Evolutionary conservation across 2,329 filamentous ascomycete genomes (phyloP).

Genomic region (Venturia oleaginea): DNA sequence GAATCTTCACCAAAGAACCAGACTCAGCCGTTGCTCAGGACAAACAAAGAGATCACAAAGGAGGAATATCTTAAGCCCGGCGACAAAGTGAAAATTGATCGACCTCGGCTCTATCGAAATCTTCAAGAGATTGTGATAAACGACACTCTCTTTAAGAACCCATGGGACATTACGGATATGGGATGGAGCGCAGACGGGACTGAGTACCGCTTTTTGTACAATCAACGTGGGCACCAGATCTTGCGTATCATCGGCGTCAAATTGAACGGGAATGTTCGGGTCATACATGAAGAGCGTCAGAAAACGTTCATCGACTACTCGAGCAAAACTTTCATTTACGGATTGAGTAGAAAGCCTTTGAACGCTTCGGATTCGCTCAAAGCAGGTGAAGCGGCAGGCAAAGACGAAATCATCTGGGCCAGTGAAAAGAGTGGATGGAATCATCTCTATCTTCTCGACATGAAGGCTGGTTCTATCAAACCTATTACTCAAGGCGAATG

Average conservation of each 20-base stretch:
- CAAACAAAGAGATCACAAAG: conserved; percentile 12
- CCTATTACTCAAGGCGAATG: conserved; percentile 31
- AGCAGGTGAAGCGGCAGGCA: conserved; percentile 11
- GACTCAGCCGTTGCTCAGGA: conserved; percentile 18
- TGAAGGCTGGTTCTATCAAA: conserved; percentile 27
- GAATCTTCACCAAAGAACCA: conserved; percentile 20
- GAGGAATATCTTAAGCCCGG: conserved; percentile 20
- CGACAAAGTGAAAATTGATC: conserved; percentile 18
- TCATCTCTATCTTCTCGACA: conserved; percentile 23
- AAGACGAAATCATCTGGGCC: conserved; percentile 21
- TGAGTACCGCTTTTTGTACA: conserved; percentile 22
- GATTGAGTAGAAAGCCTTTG: not conserved
- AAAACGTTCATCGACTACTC: conserved; percentile 22
- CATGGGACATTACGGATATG: conserved; percentile 17
- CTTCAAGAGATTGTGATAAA: conserved; percentile 19
- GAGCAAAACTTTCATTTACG: conserved; percentile 18
- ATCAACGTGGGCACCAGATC: conserved; percentile 20
- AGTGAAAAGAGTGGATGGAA: conserved; percentile 24
- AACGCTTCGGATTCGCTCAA: not conserved
- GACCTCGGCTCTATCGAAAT: conserved; percentile 19
- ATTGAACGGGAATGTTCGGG: conserved; percentile 19
- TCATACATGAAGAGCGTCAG: conserved; percentile 20
- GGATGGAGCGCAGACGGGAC: conserved; percentile 20
- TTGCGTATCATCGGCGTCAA: conserved; percentile 21
- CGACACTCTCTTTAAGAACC: conserved; percentile 19